A percentile compares a stretch with the other conserved stretches of the same genome.
Evolutionary conservation across 257 asterid species (phyloP).

Genomic region (Ocimum tenuiflorum): DNA sequence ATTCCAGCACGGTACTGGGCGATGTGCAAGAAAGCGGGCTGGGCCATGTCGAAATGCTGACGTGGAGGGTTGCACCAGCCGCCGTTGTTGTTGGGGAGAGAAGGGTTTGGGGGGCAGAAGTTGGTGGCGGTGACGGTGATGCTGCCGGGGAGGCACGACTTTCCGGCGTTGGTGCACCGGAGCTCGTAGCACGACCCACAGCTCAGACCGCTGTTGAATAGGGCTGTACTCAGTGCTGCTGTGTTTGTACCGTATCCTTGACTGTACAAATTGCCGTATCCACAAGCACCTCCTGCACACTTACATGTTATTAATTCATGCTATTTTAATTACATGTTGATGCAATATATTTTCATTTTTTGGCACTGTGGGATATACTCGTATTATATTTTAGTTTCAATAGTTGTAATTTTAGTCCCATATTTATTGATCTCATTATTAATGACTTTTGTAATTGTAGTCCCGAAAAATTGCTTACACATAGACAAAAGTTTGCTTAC

Average conservation of each 20-base stretch:
- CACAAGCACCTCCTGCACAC: constrained; percentile 39
- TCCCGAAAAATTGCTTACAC: too few relatives aligned
- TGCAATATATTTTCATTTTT: too few relatives aligned
- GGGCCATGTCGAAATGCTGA: constrained; percentile 41
- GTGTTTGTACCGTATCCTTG: constrained; percentile 42
- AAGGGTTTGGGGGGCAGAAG: constrained; percentile 37
- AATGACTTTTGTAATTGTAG: too few relatives aligned
- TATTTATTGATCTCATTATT: too few relatives aligned
- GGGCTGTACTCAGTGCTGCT: constrained; percentile 34
- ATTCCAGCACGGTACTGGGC: constrained; percentile 36
- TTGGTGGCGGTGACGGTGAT: constrained; percentile 37
- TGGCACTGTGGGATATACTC: too few relatives aligned
- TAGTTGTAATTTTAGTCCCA: too few relatives aligned
- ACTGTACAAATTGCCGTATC: constrained; percentile 40
- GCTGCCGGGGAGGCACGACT: constrained; percentile 24
- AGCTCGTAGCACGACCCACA: constrained; percentile 43
- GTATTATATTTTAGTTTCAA: too few relatives aligned
- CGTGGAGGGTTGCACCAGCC: constrained; percentile 52
- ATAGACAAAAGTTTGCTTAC: too few relatives aligned
- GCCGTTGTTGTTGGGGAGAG: constrained; percentile 31
- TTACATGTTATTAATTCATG: too few relatives aligned
- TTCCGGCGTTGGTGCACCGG: constrained; percentile 23
- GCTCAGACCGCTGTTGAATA: constrained; percentile 35
- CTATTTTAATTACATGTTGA: too few relatives aligned
- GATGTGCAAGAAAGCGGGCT: constrained; percentile 30